phyloP scores from a whole-genome alignment of 306 rosid species.

The Cercis canadensis region DNA sequence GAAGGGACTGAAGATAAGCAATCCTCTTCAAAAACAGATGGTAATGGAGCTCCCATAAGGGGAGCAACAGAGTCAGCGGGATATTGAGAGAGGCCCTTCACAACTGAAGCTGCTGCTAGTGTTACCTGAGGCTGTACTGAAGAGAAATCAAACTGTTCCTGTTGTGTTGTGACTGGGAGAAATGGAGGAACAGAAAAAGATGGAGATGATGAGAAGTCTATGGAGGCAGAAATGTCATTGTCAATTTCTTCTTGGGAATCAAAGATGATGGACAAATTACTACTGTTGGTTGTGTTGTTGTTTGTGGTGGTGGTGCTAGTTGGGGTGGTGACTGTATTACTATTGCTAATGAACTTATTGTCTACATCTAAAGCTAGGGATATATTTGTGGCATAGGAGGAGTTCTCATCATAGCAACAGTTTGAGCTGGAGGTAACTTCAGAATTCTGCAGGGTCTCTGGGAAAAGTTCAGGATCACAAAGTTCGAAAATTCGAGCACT shows the following conservation, averaged over 20 bases:
- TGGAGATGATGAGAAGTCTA: conserved; percentile 77
- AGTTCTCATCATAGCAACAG: conserved; percentile 74
- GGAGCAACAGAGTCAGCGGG: conserved; percentile 45
- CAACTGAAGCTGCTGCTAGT: conserved; percentile 51
- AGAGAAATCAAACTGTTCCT: conserved; percentile 65
- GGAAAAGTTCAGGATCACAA: conserved; percentile 72
- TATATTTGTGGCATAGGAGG: conserved; percentile 59
- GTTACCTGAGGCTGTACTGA: conserved; percentile 56
- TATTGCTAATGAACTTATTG: conserved; percentile 49
- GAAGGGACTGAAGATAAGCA: conserved; percentile 84
- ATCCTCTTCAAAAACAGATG: conserved; percentile 74
- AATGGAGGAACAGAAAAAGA: conserved; percentile 59
- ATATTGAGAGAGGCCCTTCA: conserved; percentile 68
- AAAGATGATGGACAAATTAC: conserved; percentile 64
- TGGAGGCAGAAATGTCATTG: conserved; percentile 89
- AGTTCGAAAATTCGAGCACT: conserved; percentile 72
- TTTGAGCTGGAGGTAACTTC: conserved; percentile 86
- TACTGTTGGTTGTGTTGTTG: conserved; percentile 42
- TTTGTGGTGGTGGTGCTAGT: conserved; percentile 31
- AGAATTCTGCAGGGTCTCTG: conserved; percentile 72
- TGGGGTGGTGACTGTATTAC: conserved; percentile 43
- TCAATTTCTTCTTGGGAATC: conserved; percentile 84
- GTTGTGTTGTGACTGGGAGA: conserved; percentile 49
- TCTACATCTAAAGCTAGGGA: conserved; percentile 57
- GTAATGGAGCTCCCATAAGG: conserved; percentile 55